Percentiles rank a stretch among this genome's conserved stretches.
phyloP scores from a whole-genome alignment of 1,284 basidiomycete genomes.

The Thelephora terrestris region DNA sequence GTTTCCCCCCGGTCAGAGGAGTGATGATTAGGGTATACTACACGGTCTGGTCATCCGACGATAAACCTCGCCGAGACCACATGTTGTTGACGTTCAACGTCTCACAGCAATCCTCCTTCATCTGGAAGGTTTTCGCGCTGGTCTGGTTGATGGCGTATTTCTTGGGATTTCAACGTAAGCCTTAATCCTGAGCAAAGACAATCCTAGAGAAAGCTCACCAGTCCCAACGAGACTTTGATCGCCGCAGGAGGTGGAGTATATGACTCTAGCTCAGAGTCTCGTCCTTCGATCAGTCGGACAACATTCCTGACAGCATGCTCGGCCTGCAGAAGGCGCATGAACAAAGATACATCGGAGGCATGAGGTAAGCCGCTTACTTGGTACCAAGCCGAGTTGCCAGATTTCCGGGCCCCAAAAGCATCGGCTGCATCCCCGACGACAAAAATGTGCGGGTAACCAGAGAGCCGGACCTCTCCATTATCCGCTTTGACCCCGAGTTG shows the following conservation, averaged over 20 bases:
- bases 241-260: conserved; percentile 48
- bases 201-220: conserved; percentile 26
- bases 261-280: conserved; percentile 32
- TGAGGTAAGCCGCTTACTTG: conserved; percentile 27
- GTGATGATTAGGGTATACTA: no score
- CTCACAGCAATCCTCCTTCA: no score
- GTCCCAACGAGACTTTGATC: conserved; percentile 64
- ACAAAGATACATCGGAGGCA: not conserved
- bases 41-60: no score
- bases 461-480: no score
- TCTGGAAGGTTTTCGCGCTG: no score
- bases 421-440: conserved; percentile 63
- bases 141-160: no score
- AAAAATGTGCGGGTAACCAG: conserved; percentile 46
- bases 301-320: conserved; percentile 47
- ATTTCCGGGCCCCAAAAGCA: conserved; percentile 59
- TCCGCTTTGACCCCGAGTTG: no score
- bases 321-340: conserved; percentile 20
- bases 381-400: conserved; percentile 61
- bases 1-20: no score
- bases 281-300: conserved; percentile 28
- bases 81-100: no score
- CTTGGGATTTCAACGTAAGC: no score
- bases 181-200: no score
- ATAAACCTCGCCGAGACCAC: no score